Evolutionary conservation across 2,329 filamentous ascomycete species (phyloP).

Genomic region (Polytolypa hystricis): DNA sequence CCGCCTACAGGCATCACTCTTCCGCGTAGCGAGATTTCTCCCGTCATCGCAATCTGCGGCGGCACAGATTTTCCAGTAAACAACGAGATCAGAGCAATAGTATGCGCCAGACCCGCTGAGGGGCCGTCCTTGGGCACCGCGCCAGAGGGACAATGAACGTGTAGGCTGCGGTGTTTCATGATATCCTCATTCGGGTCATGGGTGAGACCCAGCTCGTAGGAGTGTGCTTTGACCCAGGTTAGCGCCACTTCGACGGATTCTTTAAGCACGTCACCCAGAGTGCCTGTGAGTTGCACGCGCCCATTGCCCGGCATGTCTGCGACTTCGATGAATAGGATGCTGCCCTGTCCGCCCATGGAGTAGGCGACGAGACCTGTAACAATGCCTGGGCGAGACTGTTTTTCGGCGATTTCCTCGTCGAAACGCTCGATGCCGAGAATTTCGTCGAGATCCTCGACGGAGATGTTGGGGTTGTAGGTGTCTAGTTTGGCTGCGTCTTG

Average conservation of each 20-base stretch:
- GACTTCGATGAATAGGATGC: slow-evolving; percentile 96
- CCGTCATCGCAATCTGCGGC: slow-evolving; percentile 90
- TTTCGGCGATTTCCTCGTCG: slow-evolving; percentile 90
- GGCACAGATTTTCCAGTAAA: slow-evolving; percentile 80
- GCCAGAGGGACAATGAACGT: slow-evolving; percentile 91
- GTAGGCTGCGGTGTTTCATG: slow-evolving; percentile 87
- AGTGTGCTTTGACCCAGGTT: slow-evolving; percentile 94
- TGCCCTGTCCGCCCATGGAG: slow-evolving; percentile 81
- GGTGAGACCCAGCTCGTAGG: slow-evolving; percentile 78
- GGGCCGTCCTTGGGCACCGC: slow-evolving; percentile 90
- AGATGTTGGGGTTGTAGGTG: slow-evolving; percentile 63
- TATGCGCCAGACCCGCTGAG: slow-evolving; percentile 80
- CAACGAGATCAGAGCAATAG: slow-evolving; percentile 80
- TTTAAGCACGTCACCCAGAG: slow-evolving; percentile 91
- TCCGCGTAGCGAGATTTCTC: slow-evolving; percentile 67
- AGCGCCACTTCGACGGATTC: slow-evolving; percentile 94
- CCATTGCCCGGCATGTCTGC: slow-evolving; percentile 93
- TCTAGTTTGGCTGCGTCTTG: slow-evolving; percentile 60
- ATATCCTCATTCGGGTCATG: slow-evolving; percentile 75
- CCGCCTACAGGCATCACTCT: slow-evolving; percentile 89
- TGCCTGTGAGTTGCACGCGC: slow-evolving; percentile 87
- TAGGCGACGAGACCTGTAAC: slow-evolving; percentile 96
- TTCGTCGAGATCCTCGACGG: slow-evolving; percentile 69
- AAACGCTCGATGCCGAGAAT: slow-evolving; percentile 90
- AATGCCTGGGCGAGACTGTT: slow-evolving; percentile 69